Percentiles rank a stretch among this genome's conserved stretches.
These are phyloP conservation scores for Phytophthora europaea DNA, from an alignment of 352 stramenopile species.

Conservation along the genomic window DNA sequence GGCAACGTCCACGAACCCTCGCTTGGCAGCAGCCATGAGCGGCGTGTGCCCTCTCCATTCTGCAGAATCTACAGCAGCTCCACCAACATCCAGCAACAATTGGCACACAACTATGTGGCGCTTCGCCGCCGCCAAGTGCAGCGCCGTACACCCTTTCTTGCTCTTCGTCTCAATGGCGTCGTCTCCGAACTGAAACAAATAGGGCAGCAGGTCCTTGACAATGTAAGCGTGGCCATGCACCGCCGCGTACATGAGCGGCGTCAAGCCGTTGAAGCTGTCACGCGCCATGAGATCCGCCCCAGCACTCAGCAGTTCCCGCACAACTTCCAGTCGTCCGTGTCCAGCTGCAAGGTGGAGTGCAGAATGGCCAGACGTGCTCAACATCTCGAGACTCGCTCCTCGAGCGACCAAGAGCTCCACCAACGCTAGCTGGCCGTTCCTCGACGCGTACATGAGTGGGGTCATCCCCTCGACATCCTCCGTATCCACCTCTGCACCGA, in stretches of 20 bases:
- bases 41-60: conserved; percentile 37
- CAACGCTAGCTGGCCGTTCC: conserved; percentile 29
- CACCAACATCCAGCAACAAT: conserved; percentile 33
- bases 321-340: conserved; percentile 31
- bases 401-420: conserved; percentile 29
- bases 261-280: conserved; percentile 28
- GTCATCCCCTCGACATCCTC: conserved; percentile 32
- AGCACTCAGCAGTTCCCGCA: conserved; percentile 28
- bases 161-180: conserved; percentile 34
- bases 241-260: conserved; percentile 38
- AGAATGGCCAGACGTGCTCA: conserved; percentile 19
- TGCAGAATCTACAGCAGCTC: conserved; percentile 26
- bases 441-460: conserved; percentile 33
- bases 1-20: conserved; percentile 27
- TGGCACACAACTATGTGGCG: conserved; percentile 32
- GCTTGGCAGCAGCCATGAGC: conserved; percentile 39
- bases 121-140: conserved; percentile 34
- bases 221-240: conserved; percentile 30
- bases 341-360: conserved; percentile 33
- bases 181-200: conserved; percentile 11
- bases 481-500: conserved; percentile 21
- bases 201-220: conserved; percentile 28
- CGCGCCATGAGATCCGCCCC: conserved; percentile 23
- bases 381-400: conserved; percentile 18
- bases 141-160: conserved; percentile 24